Conservation (phyloP, 257 asterid genomes). For the Fraxinus americana region DNA sequence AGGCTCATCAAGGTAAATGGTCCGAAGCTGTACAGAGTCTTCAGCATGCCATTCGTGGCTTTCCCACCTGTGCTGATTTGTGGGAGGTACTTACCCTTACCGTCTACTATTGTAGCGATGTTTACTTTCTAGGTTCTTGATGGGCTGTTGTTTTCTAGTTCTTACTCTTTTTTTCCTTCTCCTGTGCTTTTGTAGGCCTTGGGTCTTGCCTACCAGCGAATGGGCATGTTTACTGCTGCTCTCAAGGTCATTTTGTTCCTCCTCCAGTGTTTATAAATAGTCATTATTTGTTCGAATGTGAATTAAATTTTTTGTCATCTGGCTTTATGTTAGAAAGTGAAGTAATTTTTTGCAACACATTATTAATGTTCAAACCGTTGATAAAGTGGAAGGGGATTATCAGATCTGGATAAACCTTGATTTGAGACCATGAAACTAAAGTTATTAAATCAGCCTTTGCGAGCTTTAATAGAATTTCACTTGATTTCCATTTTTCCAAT, state of each 20-base stretch:
- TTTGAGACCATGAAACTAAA: background rate
- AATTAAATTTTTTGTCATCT: slow-evolving; percentile 11
- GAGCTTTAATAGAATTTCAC: background rate
- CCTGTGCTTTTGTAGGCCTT: slow-evolving; percentile 58
- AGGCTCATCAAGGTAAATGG: slow-evolving; percentile 88
- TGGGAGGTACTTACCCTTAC: slow-evolving; percentile 74
- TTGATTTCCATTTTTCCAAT: slow-evolving; percentile 1
- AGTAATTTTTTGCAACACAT: slow-evolving; percentile 9
- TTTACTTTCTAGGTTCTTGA: slow-evolving; percentile 17
- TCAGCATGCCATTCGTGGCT: slow-evolving; percentile 94
- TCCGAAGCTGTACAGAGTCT: slow-evolving; percentile 89
- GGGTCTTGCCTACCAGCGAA: slow-evolving; percentile 87
- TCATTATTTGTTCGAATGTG: slow-evolving; percentile 7
- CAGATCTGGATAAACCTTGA: slow-evolving; percentile 20
- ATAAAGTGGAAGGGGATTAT: background rate
- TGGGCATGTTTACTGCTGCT: slow-evolving; percentile 99
- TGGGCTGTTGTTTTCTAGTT: slow-evolving; percentile 3
- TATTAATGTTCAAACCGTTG: slow-evolving; percentile 3
- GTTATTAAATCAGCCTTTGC: background rate
- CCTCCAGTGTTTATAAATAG: background rate
- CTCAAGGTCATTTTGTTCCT: slow-evolving; percentile 60
- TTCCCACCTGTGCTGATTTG: slow-evolving; percentile 79
- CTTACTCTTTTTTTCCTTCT: slow-evolving; percentile 15
- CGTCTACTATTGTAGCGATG: background rate
- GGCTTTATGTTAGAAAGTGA: background rate